These are phyloP conservation scores for Marsdenia floribunda DNA, from an alignment of 257 asterid species.

Conservation along the genomic window DNA sequence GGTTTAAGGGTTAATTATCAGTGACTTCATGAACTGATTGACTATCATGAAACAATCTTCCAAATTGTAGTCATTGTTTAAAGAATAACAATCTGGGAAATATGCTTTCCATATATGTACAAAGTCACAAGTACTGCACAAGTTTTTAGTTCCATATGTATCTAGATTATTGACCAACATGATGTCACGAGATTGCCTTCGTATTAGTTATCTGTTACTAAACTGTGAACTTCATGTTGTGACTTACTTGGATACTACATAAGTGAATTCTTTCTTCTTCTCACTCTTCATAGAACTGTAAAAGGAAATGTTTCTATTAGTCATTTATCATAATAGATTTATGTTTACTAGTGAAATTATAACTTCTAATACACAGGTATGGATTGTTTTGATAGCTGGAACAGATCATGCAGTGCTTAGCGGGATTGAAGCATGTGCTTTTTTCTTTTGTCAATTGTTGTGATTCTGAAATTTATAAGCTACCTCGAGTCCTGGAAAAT, in stretches of 20 bases:
- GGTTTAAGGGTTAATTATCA: not conserved
- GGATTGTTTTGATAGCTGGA: conserved; percentile 39
- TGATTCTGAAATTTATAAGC: conserved; percentile 54
- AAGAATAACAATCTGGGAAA: not conserved
- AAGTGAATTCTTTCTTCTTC: not conserved
- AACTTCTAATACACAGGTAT: conserved; percentile 32
- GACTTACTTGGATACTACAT: not conserved
- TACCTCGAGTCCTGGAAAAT: conserved; percentile 56
- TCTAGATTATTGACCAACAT: too few relatives aligned
- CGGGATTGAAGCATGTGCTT: conserved; percentile 47
- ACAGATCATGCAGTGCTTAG: conserved; percentile 57
- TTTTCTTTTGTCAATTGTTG: conserved; percentile 51
- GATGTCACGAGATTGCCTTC: not conserved
- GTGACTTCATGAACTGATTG: not conserved
- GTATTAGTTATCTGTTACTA: not conserved
- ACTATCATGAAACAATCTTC: not conserved
- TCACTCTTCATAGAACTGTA: not conserved
- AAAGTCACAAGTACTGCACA: not conserved
- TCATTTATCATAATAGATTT: not conserved
- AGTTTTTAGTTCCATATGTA: not conserved
- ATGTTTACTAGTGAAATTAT: not conserved
- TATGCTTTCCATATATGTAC: not conserved
- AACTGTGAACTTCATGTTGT: not conserved
- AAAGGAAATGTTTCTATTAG: not conserved
- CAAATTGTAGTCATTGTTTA: not conserved